Evolutionary conservation across 1,284 basidiomycete species (phyloP), one percentile per base, ranked within the genome.

Genomic region (Trametes polyzona): DNA sequence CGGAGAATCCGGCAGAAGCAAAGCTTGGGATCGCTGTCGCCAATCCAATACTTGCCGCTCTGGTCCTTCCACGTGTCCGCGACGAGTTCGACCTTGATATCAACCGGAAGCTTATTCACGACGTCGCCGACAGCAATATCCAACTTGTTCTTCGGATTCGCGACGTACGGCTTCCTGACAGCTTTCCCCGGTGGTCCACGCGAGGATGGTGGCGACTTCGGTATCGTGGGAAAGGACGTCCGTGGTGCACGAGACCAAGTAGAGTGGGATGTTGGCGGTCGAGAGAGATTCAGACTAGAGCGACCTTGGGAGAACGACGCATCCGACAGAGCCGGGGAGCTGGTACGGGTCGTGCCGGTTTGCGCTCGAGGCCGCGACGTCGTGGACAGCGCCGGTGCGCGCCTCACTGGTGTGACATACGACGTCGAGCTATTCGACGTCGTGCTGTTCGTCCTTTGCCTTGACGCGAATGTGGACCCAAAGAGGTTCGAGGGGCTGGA

Each of bases 41-140:
- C 95, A 65, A 97, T 96, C 93, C 93, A 96, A 70, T 97, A 97
- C 69, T 93, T 94, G 16, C 95, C 95, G 58, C 92, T 93, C 72
- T 93, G 88, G 69, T 95, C 93, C 69, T 87, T 88, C 92, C 92
- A 95, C 11, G 83, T 87, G 52, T 87, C 88, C n/a, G 86, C 84
- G 1, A 93, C 88, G 3, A 92, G 86, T 64, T 92, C 86, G 29
- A 96, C 80, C 48, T 88, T 92, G 66, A 97, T 91, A 66, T 92
- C 84, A 40, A 95, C 88, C 16, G 92, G 87, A 39, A 98, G 80
- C 58, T 86, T 86, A 73, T 97, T 97, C 59, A 98, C 84, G 43
- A 98, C 90, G 63, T 91, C 86, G 7, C 92, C 93, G 40, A 98
- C 91, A 2, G 95, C 95, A 23, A 96, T 83, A 70, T 98, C 96